A percentile compares a stretch with the other conserved stretches of the same genome.
These are phyloP conservation scores for Pseudocercospora eumusae DNA, from an alignment of 2,329 filamentous ascomycete genomes.

Conservation along the genomic window DNA sequence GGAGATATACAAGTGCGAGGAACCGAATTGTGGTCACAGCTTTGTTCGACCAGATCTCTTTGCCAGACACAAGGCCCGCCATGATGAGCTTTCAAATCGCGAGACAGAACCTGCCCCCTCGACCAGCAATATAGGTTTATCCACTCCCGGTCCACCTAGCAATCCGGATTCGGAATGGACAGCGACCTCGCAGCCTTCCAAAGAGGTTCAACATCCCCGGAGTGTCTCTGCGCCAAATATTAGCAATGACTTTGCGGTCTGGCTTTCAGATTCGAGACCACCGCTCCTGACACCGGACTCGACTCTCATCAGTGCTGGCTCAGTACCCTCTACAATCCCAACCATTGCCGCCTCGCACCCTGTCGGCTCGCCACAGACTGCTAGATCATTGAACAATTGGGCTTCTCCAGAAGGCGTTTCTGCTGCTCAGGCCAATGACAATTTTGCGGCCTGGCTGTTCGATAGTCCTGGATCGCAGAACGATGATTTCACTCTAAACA, in stretches of 20 bases:
- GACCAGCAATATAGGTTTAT: neutral
- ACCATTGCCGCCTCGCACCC: conserved; percentile 3
- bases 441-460: conserved; percentile 35
- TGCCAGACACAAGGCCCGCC: conserved; percentile 58
- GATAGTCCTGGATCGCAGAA: conserved; percentile 33
- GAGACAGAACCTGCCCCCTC: conserved; percentile 59
- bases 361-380: neutral
- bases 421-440: conserved; percentile 28
- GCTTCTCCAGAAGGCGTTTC: conserved; percentile 5
- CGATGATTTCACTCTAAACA: conserved; percentile 31
- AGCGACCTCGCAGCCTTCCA: neutral
- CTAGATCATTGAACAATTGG: conserved; percentile 6
- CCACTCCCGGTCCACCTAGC: neutral
- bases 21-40: conserved; percentile 81
- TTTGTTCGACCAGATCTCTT: conserved; percentile 92
- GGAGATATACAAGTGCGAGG: conserved; percentile 87
- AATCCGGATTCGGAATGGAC: neutral
- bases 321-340: neutral
- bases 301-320: conserved; percentile 4
- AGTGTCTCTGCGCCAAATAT: neutral
- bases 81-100: conserved; percentile 31
- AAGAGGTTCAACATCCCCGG: neutral
- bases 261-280: conserved; percentile 7
- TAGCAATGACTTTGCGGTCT: conserved; percentile 4
- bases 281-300: conserved; percentile 18